Percentiles rank a stretch among this genome's conserved stretches.
phyloP scores from a whole-genome alignment of 2,329 filamentous ascomycete genomes.

The Neurospora sp. region DNA sequence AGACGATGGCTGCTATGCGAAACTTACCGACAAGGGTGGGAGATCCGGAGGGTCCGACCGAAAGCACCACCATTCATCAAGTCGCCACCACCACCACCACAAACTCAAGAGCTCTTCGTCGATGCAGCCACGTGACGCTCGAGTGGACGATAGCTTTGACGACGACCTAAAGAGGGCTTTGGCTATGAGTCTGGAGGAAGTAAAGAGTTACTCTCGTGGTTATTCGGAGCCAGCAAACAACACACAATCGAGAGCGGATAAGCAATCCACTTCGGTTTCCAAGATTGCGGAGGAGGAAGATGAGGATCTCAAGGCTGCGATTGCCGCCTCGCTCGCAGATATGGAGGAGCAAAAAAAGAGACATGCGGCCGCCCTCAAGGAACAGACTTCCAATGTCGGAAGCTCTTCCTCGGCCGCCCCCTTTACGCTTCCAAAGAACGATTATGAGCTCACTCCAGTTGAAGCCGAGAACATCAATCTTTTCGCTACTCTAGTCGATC shows the following conservation, averaged over 20 bases:
- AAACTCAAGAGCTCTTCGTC: slow-evolving; percentile 55
- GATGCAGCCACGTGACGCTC: slow-evolving; percentile 85
- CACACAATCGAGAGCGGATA: slow-evolving; percentile 26
- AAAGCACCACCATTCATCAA: background rate
- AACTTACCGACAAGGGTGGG: slow-evolving; percentile 67
- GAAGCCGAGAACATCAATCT: slow-evolving; percentile 97
- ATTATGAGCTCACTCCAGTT: slow-evolving; percentile 86
- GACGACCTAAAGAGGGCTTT: slow-evolving; percentile 88
- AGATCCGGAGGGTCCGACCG: slow-evolving; percentile 24
- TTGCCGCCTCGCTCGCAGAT: slow-evolving; percentile 86
- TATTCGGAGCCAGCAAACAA: slow-evolving; percentile 53
- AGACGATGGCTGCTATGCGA: slow-evolving; percentile 90
- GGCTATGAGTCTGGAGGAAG: slow-evolving; percentile 95
- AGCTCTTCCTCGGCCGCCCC: slow-evolving; percentile 38
- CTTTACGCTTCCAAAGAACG: slow-evolving; percentile 65
- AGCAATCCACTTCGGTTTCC: slow-evolving; percentile 21
- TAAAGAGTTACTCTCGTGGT: slow-evolving; percentile 62
- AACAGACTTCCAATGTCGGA: slow-evolving; percentile 53
- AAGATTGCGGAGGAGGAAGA: slow-evolving; percentile 72
- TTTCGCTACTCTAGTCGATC: slow-evolving; percentile 87
- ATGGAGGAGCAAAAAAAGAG: slow-evolving; percentile 98
- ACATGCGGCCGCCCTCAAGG: slow-evolving; percentile 74
- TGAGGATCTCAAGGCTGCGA: slow-evolving; percentile 84
- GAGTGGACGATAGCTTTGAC: slow-evolving; percentile 84
- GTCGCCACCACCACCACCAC: slow-evolving; percentile 27